Conservation (phyloP, 2,329 filamentous ascomycete genomes). For the Clonostachys chloroleuca region DNA sequence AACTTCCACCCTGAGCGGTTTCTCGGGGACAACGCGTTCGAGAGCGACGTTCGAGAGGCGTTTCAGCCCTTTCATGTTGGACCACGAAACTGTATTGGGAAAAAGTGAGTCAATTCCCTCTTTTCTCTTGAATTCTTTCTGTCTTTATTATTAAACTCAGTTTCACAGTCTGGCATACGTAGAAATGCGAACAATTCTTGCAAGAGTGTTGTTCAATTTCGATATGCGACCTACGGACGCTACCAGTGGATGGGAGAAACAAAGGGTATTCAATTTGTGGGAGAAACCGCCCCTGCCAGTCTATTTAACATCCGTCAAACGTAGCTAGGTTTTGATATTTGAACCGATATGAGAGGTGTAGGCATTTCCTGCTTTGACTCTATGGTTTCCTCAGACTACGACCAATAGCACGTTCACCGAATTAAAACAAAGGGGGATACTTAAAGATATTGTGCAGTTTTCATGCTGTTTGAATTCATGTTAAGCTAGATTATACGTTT, state of each 20-base stretch:
- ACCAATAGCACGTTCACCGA: too few relatives aligned
- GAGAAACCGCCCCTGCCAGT: not conserved
- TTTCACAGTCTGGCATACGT: slow-evolving; percentile 31
- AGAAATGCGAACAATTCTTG: slow-evolving; percentile 44
- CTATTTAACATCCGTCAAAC: not conserved
- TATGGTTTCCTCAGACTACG: too few relatives aligned
- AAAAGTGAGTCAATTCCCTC: slow-evolving; percentile 27
- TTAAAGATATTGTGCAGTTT: too few relatives aligned
- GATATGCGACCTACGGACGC: slow-evolving; percentile 24
- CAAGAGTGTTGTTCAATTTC: slow-evolving; percentile 42
- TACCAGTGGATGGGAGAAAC: not conserved
- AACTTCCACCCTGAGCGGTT: slow-evolving; percentile 42
- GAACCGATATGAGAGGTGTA: too few relatives aligned
- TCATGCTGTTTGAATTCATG: too few relatives aligned
- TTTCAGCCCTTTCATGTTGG: slow-evolving; percentile 41
- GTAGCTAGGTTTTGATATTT: not conserved
- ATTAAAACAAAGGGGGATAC: too few relatives aligned
- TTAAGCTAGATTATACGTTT: too few relatives aligned
- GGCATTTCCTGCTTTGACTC: too few relatives aligned
- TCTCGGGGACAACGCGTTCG: slow-evolving; percentile 26
- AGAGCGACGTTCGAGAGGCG: slow-evolving; percentile 27
- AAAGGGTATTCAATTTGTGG: not conserved
- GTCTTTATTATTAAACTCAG: too few relatives aligned
- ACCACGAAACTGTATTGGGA: slow-evolving; percentile 41
- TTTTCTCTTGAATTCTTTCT: not conserved